These are phyloP conservation scores for Porphyrellus cyaneotinctus DNA, from an alignment of 768 basidiomycete species.

Conservation along the genomic window DNA sequence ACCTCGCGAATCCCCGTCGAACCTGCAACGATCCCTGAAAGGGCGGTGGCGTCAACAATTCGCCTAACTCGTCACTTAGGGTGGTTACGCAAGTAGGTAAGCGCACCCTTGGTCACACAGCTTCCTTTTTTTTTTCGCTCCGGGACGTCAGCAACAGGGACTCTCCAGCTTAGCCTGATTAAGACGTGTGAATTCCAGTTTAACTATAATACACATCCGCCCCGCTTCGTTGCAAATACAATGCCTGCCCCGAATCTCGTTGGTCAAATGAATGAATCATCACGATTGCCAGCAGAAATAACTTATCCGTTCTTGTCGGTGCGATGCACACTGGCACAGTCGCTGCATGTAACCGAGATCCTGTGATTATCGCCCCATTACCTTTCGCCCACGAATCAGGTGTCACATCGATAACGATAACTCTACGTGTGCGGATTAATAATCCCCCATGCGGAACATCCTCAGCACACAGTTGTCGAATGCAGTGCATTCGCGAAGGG, in stretches of 20 bases:
- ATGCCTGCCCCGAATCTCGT: constrained; percentile 19
- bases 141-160: constrained; percentile 23
- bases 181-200: constrained; percentile 9
- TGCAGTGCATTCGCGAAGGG: constrained; percentile 26
- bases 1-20: constrained; percentile 21
- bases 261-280: constrained; percentile 22
- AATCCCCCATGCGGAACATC: constrained; percentile 19
- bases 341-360: constrained; percentile 14
- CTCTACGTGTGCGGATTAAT: constrained; percentile 23
- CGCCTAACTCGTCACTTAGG: constrained; percentile 13
- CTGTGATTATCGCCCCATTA: constrained; percentile 11
- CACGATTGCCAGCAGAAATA: constrained; percentile 17
- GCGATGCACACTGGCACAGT: constrained; percentile 14
- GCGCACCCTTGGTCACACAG: constrained; percentile 7
- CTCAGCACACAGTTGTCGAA: constrained; percentile 18
- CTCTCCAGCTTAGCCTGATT: constrained; percentile 7
- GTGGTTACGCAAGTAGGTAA: constrained; percentile 24
- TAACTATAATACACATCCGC: constrained; percentile 7
- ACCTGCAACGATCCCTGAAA: constrained; percentile 21
- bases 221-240: constrained; percentile 22
- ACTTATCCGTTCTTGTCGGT: constrained; percentile 24
- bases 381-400: constrained; percentile 9
- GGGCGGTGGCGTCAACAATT: constrained; percentile 11
- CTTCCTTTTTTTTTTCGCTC: constrained; percentile 32
- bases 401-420: constrained; percentile 22